Base-by-base conservation (phyloP, 208 protist species). In the Acanthamoeba culbertsoni region DNA sequence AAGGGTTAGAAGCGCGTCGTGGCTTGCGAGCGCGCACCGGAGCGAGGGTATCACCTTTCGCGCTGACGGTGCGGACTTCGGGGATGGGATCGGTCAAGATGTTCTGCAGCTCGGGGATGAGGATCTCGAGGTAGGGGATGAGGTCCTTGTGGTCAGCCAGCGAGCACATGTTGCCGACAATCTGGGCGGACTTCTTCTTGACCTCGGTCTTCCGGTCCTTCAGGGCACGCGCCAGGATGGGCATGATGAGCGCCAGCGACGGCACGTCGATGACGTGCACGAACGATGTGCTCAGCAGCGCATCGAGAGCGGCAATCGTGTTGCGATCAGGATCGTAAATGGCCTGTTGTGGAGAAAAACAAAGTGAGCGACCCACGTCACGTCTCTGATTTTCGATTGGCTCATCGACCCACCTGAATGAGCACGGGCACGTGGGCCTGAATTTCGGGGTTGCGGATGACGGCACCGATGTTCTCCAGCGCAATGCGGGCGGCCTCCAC, bases 401-500 rank as follows among this genome's bases (percentile, higher is more conserved):
- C 26, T 63, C 55, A 63, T 26, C 55, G 23, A 63, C 40, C 23
- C 40, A 77, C 86, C 57, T 59, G 31, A 31, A 98, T 93, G n/a
- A 98, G 82, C 28, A 86, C 48, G 18, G 89, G 79, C 45, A 95
- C 95, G 37, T 97, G 93, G 26, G 63, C 57, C 42, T 95, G 94
- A 65, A 98, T 96, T 88, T 98, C 97, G 14, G 97, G 97, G 93
- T 98, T 98, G 65, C 93, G 91, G 55, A 98, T 98, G n/a, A 98
- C 96, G n/a, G 93, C 62, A 45, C 96, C 96, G 73, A 98, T 98
- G 51, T 96, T 68, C 16, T 71, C 77, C n/a, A 98, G 95, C n/a
- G 97, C 96, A 20, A 89, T 86, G 35, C 94, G 68, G 10, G 95
- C 97, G 10, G 96, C 96, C 37, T 96, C 90, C 73, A 97, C 93